Base-by-base conservation (phyloP, 257 asterid genomes). In the Echites panduratus region DNA sequence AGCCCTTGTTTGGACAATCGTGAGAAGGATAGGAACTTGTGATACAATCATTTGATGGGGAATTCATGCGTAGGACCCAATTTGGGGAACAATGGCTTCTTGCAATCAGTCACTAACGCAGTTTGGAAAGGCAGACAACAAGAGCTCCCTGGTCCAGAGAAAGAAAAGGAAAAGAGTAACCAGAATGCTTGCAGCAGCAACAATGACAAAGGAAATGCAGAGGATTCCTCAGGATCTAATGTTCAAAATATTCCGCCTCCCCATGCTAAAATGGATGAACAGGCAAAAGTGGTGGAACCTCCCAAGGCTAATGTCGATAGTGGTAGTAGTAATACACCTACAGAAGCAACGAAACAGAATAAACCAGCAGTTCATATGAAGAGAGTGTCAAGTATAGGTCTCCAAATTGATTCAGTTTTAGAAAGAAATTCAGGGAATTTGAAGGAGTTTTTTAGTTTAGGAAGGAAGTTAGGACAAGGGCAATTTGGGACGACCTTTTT, bases 401-500 rank as follows among this genome's bases (percentile, higher is more conserved):
- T 92, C 41, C 80, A 80, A 72, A 83, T 89, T n/a, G 91, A 90
- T 0, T 87, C 97, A 3, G 95, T 92, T 49, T 79, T 92, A 17
- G 86, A 76, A 66, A 84, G 97, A 66, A 90, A 83, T 74, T 85
- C 96, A n/a, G 90, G 89, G 40, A 85, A 85, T 49, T 62, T 92
- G 69, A 86, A 86, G 82, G 98, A 92, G 74, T 65, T 79, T 79
- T 92, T 81, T 61, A 81, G 70, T 10, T 44, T 87, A 68, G 98
- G 97, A 27, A 84, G 76, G 53, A 90, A 90, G 43, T 87, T 92
- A 12, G 97, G 97, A 76, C 89, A 90, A 22, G 97, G 98, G 29
- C 95, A 92, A 74, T 92, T 90, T 11, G 97, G 98, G 58, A 90
- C 95, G 9, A 90, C 97, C 0, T 92, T 76, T 65, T 85, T 85